Percentiles rank a stretch among this genome's conserved stretches.
These are phyloP conservation scores for Kwoniella newhampshirensis DNA, from an alignment of 768 basidiomycete species.

Conservation along the genomic window DNA sequence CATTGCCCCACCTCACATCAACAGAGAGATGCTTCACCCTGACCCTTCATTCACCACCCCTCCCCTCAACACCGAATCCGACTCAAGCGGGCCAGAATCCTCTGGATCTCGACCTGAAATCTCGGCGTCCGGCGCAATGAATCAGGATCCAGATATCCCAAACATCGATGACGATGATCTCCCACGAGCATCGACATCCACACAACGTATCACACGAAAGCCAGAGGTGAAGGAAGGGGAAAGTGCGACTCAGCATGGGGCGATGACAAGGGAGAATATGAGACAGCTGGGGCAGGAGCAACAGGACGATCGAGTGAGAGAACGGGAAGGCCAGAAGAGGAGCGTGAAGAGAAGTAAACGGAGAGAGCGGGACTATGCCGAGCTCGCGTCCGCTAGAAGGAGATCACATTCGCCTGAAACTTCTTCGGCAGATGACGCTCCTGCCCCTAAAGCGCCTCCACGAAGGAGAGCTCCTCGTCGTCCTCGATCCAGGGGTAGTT, in stretches of 20 bases:
- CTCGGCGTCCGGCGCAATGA: constrained; percentile 13
- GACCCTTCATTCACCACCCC: background rate
- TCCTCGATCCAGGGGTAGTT: constrained; percentile 21
- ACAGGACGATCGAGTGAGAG: constrained; percentile 14
- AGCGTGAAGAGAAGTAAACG: constrained; percentile 7
- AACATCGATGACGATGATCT: constrained; percentile 19
- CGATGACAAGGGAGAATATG: constrained; percentile 25
- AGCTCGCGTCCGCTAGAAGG: constrained; percentile 14
- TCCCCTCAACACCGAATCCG: background rate
- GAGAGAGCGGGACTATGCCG: constrained; percentile 13
- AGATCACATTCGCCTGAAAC: constrained; percentile 16
- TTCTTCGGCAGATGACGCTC: constrained; percentile 14
- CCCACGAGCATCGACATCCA: background rate
- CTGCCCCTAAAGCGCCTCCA: background rate
- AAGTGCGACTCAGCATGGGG: background rate
- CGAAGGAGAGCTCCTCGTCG: constrained; percentile 5
- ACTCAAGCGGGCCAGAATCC: background rate
- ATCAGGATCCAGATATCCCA: constrained; percentile 43
- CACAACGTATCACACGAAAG: background rate
- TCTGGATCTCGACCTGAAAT: background rate
- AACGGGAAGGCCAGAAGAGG: background rate
- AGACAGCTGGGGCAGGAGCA: constrained; percentile 11
- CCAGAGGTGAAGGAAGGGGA: background rate
- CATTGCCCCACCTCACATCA: background rate
- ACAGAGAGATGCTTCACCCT: background rate